Evolutionary conservation across 371 early-diverging fungal species (phyloP).

Genomic region (Synchytrium microbalum): DNA sequence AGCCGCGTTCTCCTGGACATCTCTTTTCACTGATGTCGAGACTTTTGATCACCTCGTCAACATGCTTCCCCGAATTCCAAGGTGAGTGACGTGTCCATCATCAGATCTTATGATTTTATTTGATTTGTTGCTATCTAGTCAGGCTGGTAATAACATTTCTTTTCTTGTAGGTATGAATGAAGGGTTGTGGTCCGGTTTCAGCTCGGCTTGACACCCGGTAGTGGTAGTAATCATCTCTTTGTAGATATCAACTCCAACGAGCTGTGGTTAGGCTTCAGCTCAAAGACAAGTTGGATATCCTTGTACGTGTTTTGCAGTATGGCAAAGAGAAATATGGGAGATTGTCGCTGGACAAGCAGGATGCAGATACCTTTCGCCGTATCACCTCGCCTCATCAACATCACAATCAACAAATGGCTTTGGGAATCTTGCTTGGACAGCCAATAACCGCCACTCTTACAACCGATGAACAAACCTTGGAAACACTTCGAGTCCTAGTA

Average conservation of each 20-base stretch:
- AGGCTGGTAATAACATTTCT: no score
- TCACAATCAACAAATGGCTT: background rate
- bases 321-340: background rate
- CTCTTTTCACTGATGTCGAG: background rate
- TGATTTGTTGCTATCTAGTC: no score
- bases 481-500: background rate
- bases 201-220: no score
- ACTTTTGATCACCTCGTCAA: background rate
- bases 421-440: background rate
- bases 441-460: background rate
- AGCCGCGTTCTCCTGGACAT: background rate
- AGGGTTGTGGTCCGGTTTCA: no score
- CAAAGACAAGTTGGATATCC: background rate
- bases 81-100: no score
- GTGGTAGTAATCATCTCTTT: no score
- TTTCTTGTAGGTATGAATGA: no score
- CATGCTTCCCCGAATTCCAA: background rate
- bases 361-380: background rate
- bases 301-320: background rate
- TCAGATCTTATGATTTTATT: no score
- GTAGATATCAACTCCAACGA: background rate
- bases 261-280: background rate
- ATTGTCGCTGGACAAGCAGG: background rate
- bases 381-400: background rate
- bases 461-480: background rate